Evolutionary conservation across 2,329 filamentous ascomycete species (phyloP).

Genomic region (Penicillium sp.): DNA sequence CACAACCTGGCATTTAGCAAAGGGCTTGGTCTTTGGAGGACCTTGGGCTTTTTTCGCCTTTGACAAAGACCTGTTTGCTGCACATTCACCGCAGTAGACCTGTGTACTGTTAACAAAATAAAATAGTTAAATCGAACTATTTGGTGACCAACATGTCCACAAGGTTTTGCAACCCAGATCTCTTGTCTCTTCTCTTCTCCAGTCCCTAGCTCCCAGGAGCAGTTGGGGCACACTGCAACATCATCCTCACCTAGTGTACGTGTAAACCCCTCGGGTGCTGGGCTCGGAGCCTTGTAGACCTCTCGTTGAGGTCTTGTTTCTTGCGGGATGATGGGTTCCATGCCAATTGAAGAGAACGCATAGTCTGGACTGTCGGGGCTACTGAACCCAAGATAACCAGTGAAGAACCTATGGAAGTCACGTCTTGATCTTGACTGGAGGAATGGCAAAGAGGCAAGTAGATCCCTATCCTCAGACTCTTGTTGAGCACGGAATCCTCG

Average conservation of each 20-base stretch:
- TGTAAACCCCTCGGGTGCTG: conserved; percentile 71
- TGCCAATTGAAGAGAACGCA: conserved; percentile 8
- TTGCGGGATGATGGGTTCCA: not conserved
- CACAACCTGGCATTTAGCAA: conserved; percentile 42
- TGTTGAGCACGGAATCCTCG: not conserved
- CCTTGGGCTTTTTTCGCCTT: conserved; percentile 30
- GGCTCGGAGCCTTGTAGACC: conserved; percentile 58
- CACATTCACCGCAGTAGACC: conserved; percentile 49
- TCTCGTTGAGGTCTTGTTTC: conserved; percentile 17
- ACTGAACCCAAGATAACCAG: not conserved
- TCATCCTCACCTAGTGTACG: conserved; percentile 67
- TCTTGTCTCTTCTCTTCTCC: conserved; percentile 69
- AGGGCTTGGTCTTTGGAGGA: conserved; percentile 34
- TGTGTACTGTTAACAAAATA: conserved; percentile 20
- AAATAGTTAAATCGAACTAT: not conserved
- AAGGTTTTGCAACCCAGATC: conserved; percentile 86
- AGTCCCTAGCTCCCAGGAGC: conserved; percentile 74
- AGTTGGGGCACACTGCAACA: conserved; percentile 77
- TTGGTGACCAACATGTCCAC: conserved; percentile 70
- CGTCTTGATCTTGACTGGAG: not conserved
- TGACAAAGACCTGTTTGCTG: conserved; percentile 36
- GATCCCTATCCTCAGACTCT: not conserved
- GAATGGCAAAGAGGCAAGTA: not conserved
- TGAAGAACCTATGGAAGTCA: not conserved
- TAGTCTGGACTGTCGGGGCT: conserved; percentile 8